Evolutionary conservation across 1,139 yeast genomes (phyloP).

Genomic region (Zygoascus hellenicus): DNA sequence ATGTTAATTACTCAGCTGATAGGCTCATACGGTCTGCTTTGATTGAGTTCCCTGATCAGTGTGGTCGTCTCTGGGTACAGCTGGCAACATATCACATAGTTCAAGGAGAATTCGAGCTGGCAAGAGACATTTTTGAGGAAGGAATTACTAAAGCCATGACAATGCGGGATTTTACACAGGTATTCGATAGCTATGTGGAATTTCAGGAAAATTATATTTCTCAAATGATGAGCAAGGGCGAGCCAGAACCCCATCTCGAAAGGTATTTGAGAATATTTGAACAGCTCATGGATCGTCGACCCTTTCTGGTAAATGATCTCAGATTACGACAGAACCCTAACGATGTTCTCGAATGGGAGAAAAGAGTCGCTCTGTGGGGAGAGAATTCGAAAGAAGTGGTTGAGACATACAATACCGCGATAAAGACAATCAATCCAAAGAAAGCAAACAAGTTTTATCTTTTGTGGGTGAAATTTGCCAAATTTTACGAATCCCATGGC

Average conservation of each 20-base stretch:
- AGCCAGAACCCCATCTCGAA: conserved; percentile 22
- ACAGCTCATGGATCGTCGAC: conserved; percentile 48
- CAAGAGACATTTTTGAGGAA: conserved; percentile 45
- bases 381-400: conserved; percentile 41
- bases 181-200: conserved; percentile 61
- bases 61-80: conserved; percentile 45
- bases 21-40: conserved; percentile 38
- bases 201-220: conserved; percentile 51
- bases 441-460: conserved; percentile 36
- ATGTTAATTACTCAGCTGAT: conserved; percentile 30
- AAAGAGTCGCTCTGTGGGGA: conserved; percentile 46
- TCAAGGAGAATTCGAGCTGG: conserved; percentile 37
- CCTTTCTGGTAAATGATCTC: conserved; percentile 58
- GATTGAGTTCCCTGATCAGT: conserved; percentile 55
- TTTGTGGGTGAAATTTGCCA: conserved; percentile 69
- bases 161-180: conserved; percentile 54
- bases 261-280: conserved; percentile 50
- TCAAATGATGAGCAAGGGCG: conserved; percentile 32
- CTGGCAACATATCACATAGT: conserved; percentile 47
- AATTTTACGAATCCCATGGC: conserved; percentile 50
- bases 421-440: conserved; percentile 60
- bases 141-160: conserved; percentile 45
- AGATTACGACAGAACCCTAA: conserved; percentile 57
- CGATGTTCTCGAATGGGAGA: conserved; percentile 63
- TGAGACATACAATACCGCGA: conserved; percentile 59